Conservation (phyloP, 1,139 yeast species). For the Torulaspora globosa region DNA sequence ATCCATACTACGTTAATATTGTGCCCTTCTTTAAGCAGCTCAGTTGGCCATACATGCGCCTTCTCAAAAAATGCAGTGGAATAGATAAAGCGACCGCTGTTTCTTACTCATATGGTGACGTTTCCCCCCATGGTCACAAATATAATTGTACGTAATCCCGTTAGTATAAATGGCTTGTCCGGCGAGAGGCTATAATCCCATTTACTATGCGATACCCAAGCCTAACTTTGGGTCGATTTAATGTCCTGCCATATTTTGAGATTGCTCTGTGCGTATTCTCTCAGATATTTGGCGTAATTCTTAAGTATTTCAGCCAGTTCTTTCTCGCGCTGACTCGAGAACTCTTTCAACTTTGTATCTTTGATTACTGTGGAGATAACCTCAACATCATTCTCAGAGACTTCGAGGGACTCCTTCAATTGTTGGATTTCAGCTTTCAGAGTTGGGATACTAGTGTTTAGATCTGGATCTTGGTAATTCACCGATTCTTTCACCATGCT, state of each 20-base stretch:
- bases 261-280: slow-evolving; percentile 35
- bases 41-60: slow-evolving; percentile 62
- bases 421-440: slow-evolving; percentile 34
- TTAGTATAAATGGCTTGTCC: neutral
- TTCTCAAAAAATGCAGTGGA: slow-evolving; percentile 28
- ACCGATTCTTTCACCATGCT: slow-evolving; percentile 38
- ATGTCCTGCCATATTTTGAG: slow-evolving; percentile 39
- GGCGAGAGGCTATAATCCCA: neutral
- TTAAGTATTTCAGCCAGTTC: slow-evolving; percentile 28
- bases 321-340: slow-evolving; percentile 31
- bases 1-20: slow-evolving; percentile 72
- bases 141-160: neutral
- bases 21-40: slow-evolving; percentile 66
- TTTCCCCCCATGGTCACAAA: slow-evolving; percentile 1
- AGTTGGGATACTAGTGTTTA: slow-evolving; percentile 22
- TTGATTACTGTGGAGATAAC: slow-evolving; percentile 35
- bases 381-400: slow-evolving; percentile 35
- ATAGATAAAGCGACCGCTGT: slow-evolving; percentile 31
- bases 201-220: neutral
- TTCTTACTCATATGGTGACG: neutral
- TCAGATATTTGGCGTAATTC: slow-evolving; percentile 33
- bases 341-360: slow-evolving; percentile 29
- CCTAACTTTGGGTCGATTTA: slow-evolving; percentile 19
- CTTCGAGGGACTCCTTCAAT: slow-evolving; percentile 34
- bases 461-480: slow-evolving; percentile 33